Evolutionary conservation across 2,329 filamentous ascomycete species (phyloP).

Genomic region (Stagonosporopsis rhizophila): DNA sequence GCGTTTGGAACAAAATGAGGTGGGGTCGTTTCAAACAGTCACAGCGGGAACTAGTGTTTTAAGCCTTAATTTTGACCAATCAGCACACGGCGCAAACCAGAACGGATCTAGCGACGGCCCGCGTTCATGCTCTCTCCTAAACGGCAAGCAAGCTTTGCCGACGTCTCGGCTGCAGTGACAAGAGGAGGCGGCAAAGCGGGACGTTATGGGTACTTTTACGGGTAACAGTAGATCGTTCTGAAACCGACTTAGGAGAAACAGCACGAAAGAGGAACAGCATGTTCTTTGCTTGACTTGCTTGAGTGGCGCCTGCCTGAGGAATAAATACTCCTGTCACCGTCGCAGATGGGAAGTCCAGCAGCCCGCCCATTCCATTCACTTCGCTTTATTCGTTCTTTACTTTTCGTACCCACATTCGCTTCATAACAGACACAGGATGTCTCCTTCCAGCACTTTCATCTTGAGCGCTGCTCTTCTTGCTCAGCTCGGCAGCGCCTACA

Average conservation of each 20-base stretch:
- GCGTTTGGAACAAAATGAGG: constrained; percentile 22
- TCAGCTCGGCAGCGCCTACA: constrained; percentile 42
- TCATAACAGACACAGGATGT: constrained; percentile 39
- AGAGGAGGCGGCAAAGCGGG: constrained; percentile 1
- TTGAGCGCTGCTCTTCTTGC: constrained; percentile 36
- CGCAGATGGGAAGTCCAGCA: neutral
- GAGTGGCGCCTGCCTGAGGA: neutral
- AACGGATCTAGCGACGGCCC: neutral
- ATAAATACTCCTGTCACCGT: constrained; percentile 4
- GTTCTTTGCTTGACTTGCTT: neutral
- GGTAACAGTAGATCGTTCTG: neutral
- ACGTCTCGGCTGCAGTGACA: neutral
- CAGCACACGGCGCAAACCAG: neutral
- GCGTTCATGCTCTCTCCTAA: constrained; percentile 3
- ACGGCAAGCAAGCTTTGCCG: neutral
- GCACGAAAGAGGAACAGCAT: constrained; percentile 6
- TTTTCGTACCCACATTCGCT: constrained; percentile 8
- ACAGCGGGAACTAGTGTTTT: constrained; percentile 20
- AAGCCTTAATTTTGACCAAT: constrained; percentile 6
- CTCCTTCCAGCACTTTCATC: constrained; percentile 30
- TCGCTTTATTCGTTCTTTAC: constrained; percentile 4
- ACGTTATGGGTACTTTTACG: constrained; percentile 6
- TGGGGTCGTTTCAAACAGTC: constrained; percentile 11
- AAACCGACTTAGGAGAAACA: constrained; percentile 10
- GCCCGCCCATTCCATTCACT: constrained; percentile 6